phyloP scores from a whole-genome alignment of 371 early-diverging fungal species.

The Haplosporangium sp. region DNA sequence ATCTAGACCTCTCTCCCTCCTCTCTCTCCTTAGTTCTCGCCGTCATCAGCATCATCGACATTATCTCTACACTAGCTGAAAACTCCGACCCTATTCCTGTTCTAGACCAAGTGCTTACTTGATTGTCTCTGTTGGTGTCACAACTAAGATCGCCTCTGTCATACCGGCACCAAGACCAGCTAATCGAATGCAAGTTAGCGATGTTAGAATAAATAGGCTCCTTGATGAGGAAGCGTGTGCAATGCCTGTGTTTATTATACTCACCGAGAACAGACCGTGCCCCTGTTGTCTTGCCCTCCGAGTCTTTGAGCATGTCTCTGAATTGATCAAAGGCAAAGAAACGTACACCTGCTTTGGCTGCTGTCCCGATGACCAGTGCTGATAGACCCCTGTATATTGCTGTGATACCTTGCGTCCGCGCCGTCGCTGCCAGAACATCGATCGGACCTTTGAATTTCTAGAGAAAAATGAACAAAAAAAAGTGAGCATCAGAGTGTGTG shows the following conservation, averaged over 20 bases:
- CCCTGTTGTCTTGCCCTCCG: slow-evolving; percentile 76
- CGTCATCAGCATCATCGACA: not conserved
- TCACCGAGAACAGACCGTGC: slow-evolving; percentile 69
- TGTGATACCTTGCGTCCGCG: slow-evolving; percentile 72
- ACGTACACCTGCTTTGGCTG: slow-evolving; percentile 91
- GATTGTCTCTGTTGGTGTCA: slow-evolving; percentile 93
- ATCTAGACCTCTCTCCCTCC: not conserved
- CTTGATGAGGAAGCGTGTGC: too few species aligned
- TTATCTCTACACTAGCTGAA: not conserved
- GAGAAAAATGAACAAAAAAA: not conserved
- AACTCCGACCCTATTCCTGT: not conserved
- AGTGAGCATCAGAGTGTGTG: not conserved
- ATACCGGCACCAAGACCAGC: slow-evolving; percentile 94
- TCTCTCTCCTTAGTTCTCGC: not conserved
- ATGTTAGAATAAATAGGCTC: not conserved
- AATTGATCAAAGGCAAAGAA: slow-evolving; percentile 91
- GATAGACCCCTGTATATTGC: slow-evolving; percentile 87
- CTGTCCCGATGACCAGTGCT: slow-evolving; percentile 90
- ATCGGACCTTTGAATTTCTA: slow-evolving; percentile 77
- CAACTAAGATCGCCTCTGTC: slow-evolving; percentile 86
- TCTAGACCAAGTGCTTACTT: slow-evolving; percentile 64
- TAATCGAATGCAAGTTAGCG: slow-evolving; percentile 11
- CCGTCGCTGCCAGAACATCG: slow-evolving; percentile 77
- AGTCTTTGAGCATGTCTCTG: slow-evolving; percentile 75
- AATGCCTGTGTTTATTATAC: not conserved